Conservation (phyloP, 1,139 yeast species). For the Scheffersomyces insectosa region DNA sequence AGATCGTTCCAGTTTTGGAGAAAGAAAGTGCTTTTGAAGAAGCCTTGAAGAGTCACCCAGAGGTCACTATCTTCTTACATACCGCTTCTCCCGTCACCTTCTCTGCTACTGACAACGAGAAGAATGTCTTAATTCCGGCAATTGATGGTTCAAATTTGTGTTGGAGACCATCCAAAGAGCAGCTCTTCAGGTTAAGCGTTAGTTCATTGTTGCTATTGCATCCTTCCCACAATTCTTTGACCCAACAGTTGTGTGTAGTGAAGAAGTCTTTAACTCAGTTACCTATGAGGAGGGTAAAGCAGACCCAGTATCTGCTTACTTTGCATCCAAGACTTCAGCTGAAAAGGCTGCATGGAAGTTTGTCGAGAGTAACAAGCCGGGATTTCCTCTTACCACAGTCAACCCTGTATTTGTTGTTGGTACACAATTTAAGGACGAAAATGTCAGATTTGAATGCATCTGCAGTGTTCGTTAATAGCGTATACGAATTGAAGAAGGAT, state of each 20-base stretch:
- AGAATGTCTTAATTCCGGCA: conserved; percentile 41
- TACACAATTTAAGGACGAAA: conserved; percentile 24
- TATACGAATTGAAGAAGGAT: conserved; percentile 21
- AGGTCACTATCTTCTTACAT: conserved; percentile 21
- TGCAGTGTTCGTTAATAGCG: conserved; percentile 28
- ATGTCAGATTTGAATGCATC: conserved; percentile 36
- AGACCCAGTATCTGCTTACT: conserved; percentile 40
- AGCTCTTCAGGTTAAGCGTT: conserved; percentile 30
- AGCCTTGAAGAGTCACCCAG: conserved; percentile 28
- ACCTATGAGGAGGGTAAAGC: conserved; percentile 37
- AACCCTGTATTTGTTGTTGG: conserved; percentile 17
- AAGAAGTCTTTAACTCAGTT: conserved; percentile 40
- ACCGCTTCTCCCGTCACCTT: conserved; percentile 25
- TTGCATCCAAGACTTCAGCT: conserved; percentile 41
- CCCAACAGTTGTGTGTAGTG: conserved; percentile 29
- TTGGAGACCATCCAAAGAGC: conserved; percentile 26
- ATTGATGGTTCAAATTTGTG: conserved; percentile 39
- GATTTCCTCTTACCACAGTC: conserved; percentile 12
- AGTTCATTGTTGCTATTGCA: conserved; percentile 37
- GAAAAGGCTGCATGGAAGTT: conserved; percentile 38
- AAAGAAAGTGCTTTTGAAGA: conserved; percentile 32
- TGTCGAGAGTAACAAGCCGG: conserved; percentile 24
- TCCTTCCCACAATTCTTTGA: conserved; percentile 40
- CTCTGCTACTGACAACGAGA: conserved; percentile 37
- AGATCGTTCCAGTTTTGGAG: conserved; percentile 28